Conservation (phyloP, 192 early-diverging fungal species). For the Gamsiella multidivaricata region DNA sequence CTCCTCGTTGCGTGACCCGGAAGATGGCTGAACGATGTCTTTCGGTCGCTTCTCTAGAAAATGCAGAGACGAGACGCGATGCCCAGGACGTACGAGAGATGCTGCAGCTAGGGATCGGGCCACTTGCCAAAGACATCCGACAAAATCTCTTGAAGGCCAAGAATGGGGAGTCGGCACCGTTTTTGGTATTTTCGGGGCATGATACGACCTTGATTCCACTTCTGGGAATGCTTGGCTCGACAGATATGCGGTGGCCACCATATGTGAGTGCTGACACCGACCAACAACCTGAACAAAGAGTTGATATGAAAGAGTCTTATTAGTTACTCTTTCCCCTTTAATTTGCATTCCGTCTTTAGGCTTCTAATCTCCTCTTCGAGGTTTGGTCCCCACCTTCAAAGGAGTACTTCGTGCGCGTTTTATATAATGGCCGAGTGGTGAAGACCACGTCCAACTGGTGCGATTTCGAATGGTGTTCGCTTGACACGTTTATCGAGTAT, state of each 20-base stretch:
- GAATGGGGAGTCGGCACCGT: not conserved
- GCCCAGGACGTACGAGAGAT: not conserved
- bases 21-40: not conserved
- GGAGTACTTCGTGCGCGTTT: constrained; percentile 15
- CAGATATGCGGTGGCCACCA: constrained; percentile 30
- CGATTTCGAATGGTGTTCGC: constrained; percentile 32
- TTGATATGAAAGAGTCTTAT: no score
- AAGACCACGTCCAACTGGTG: constrained; percentile 23
- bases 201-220: constrained; percentile 14
- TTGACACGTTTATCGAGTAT: constrained; percentile 4
- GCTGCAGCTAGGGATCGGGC: constrained; percentile 22
- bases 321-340: no score
- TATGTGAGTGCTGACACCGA: constrained; percentile 30
- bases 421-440: constrained; percentile 19
- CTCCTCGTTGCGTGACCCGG: not conserved
- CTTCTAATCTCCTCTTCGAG: constrained; percentile 28
- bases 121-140: constrained; percentile 1
- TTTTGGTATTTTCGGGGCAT: constrained; percentile 27
- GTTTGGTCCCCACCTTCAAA: constrained; percentile 6
- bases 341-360: constrained; percentile 8
- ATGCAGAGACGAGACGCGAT: constrained; percentile 9
- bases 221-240: constrained; percentile 13
- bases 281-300: no score
- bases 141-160: constrained; percentile 3
- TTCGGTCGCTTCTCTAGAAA: not conserved